Evolutionary conservation across 1,139 yeast genomes (phyloP).

Genomic region (Taphrina wiesneri): DNA sequence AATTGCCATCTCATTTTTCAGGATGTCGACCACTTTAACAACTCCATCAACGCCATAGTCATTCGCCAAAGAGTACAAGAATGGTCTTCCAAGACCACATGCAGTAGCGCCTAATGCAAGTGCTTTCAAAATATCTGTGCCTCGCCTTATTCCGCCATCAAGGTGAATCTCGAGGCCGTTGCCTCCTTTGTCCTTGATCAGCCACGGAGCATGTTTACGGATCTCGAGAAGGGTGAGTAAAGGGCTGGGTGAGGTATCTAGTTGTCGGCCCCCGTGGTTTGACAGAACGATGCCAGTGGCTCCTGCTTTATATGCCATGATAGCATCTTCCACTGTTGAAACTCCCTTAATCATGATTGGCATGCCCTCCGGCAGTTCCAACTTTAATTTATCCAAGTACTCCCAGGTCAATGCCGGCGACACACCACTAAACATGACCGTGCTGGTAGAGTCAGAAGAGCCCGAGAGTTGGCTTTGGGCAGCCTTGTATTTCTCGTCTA

Average conservation of each 20-base stretch:
- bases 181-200: constrained; percentile 42
- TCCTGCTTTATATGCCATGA: constrained; percentile 52
- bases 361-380: constrained; percentile 44
- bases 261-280: constrained; percentile 60
- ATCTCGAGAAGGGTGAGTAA: constrained; percentile 55
- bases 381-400: background rate
- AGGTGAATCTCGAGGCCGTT: constrained; percentile 50
- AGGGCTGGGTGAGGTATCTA: constrained; percentile 55
- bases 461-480: constrained; percentile 42
- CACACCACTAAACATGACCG: constrained; percentile 13
- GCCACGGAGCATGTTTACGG: constrained; percentile 49
- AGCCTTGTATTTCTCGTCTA: constrained; percentile 55
- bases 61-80: constrained; percentile 57
- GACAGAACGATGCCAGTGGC: constrained; percentile 57
- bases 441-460: constrained; percentile 6
- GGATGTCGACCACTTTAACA: constrained; percentile 5
- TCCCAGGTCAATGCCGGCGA: constrained; percentile 24
- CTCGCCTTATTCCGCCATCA: constrained; percentile 61
- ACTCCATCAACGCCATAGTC: constrained; percentile 49
- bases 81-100: constrained; percentile 57
- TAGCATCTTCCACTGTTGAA: constrained; percentile 56
- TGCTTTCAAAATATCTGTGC: constrained; percentile 58
- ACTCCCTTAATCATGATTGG: constrained; percentile 55
- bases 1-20: constrained; percentile 15
- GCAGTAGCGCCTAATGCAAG: constrained; percentile 61